Evolutionary conservation across 495 filamentous ascomycete species (phyloP).

Genomic region (Tuber aestivum): DNA sequence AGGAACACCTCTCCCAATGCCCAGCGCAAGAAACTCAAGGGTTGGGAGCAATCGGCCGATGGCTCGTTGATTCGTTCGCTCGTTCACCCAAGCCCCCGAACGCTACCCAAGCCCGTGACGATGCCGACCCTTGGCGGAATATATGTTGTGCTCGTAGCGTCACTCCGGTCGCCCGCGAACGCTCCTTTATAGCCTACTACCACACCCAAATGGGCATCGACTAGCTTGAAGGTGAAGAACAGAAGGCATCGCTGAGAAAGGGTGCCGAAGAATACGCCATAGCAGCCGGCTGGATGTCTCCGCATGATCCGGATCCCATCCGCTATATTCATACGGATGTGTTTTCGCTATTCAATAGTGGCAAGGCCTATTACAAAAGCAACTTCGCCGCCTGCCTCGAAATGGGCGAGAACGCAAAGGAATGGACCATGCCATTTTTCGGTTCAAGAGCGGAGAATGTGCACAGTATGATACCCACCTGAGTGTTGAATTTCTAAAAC

Average conservation of each 20-base stretch:
- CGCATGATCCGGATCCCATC: constrained; percentile 35
- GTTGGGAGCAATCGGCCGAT: constrained; percentile 29
- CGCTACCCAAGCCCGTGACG: constrained; percentile 22
- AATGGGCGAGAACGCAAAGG: constrained; percentile 27
- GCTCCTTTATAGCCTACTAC: constrained; percentile 32
- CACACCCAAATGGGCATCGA: constrained; percentile 29
- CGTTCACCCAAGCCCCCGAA: constrained; percentile 32
- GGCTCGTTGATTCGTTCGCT: constrained; percentile 34
- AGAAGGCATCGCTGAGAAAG: constrained; percentile 12
- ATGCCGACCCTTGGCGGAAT: constrained; percentile 38
- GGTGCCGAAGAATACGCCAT: constrained; percentile 35
- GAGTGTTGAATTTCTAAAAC: background rate
- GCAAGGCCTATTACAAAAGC: constrained; percentile 33
- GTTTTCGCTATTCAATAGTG: constrained; percentile 34
- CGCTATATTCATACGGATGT: constrained; percentile 32
- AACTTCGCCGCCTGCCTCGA: constrained; percentile 35
- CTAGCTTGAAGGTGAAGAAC: constrained; percentile 17
- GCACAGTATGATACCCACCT: background rate
- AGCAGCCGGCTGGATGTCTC: constrained; percentile 35
- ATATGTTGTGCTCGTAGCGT: constrained; percentile 39
- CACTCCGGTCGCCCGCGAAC: constrained; percentile 26
- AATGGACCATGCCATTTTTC: constrained; percentile 30
- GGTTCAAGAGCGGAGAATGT: background rate
- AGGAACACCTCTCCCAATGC: constrained; percentile 23
- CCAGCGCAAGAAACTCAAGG: constrained; percentile 33